Conservation (phyloP, 192 early-diverging fungal genomes). For the Coemansia reversa region DNA sequence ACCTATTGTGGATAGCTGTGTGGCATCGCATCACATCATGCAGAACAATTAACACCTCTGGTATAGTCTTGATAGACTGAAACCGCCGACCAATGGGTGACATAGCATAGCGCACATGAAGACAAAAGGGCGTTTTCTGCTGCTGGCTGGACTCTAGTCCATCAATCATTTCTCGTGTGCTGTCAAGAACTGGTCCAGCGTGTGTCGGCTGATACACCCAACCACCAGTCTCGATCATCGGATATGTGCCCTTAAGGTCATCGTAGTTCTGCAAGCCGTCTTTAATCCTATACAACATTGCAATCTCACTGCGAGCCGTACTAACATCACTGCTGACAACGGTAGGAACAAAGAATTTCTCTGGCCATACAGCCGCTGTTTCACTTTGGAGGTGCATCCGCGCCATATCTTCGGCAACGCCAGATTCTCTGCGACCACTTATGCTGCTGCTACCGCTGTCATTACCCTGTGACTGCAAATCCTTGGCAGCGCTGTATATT, state of each 20-base stretch:
- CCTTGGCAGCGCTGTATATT: neutral
- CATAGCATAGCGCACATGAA: slow-evolving; percentile 12
- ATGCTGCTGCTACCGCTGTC: no score
- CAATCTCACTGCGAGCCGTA: neutral
- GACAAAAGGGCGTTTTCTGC: slow-evolving; percentile 3
- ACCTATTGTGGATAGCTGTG: neutral
- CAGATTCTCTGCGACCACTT: no score
- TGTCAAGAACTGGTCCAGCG: neutral
- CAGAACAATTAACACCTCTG: slow-evolving; percentile 4
- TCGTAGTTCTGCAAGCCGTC: neutral
- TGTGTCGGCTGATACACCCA: slow-evolving; percentile 2
- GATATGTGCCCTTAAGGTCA: neutral
- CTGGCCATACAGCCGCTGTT: neutral
- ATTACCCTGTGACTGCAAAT: no score
- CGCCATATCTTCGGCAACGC: neutral
- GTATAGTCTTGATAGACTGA: neutral
- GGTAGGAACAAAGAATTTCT: neutral
- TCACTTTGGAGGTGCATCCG: neutral
- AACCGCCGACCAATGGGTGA: slow-evolving; percentile 1
- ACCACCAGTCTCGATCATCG: neutral
- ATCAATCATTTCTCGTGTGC: slow-evolving; percentile 3
- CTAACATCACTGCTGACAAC: neutral
- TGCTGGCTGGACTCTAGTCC: neutral
- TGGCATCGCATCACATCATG: slow-evolving; percentile 7
- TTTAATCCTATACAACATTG: slow-evolving; percentile 1